Evolutionary conservation across 768 basidiomycete genomes (phyloP), one percentile per base, ranked within the genome.

Genomic region (Lactarius hengduanensis): DNA sequence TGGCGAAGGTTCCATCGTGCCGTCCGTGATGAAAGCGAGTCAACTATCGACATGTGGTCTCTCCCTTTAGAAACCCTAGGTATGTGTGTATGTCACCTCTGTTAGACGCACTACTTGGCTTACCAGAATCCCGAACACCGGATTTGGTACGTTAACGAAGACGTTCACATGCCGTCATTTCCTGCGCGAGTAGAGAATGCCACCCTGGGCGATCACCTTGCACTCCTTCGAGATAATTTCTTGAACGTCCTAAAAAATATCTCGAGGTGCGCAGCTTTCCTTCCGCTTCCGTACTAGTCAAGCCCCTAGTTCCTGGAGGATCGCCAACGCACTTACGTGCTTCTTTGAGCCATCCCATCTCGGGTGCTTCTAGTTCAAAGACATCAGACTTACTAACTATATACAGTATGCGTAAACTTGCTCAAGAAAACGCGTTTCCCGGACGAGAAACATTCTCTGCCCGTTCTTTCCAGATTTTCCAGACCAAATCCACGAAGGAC

Each of bases 401-500:
- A 45, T 61, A 20, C 53, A 70, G 69, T 54, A 71, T 71, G 70
- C 64, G 64, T 57, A 57, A 56, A 60, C 55, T 71, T 30, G 65
- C 68, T 2, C 59, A 64, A 47, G 59, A 69, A 57, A 59, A 57
- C 4, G 50, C 60, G 30, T 63, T 70, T 56, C 67, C 69, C 1
- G 57, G 47, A 50, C 40, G 45, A 40, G 43, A 65, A 32, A 65
- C 38, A 18, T 5, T 36, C 32, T 64, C 68, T 4, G 41, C 68
- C 11, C 67, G 60, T 38, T 69, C 70, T 1, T 66, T 63, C 30
- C 61, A 66, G 45, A 64, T 70, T 41, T 69, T 71, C 41, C 65
- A 38, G 56, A 38, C 70, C 26, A 57, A 43, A 22, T 71, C 70
- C 0, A 64, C 59, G 16, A 61, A 57, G 30, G 57, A 62, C 57